Conservation (phyloP, 306 rosid genomes). For the Cercis canadensis region DNA sequence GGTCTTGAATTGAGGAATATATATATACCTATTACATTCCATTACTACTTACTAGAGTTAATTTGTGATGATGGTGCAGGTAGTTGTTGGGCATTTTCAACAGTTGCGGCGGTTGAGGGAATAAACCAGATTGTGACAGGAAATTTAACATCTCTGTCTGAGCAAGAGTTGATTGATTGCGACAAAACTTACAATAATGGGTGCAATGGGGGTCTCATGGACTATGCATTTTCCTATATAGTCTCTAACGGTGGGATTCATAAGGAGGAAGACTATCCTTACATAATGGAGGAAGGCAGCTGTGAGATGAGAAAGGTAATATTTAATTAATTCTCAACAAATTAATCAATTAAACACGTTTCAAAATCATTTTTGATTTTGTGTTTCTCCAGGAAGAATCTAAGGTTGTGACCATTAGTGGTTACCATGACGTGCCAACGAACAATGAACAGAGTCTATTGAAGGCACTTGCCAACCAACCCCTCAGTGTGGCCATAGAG, state of each 20-base stretch:
- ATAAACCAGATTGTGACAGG: slow-evolving; percentile 69
- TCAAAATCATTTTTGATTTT: too few species aligned
- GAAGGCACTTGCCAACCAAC: slow-evolving; percentile 91
- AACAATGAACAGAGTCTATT: slow-evolving; percentile 76
- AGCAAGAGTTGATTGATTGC: slow-evolving; percentile 73
- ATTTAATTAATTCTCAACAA: too few species aligned
- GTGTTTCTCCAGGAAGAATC: slow-evolving; percentile 73
- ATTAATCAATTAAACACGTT: too few species aligned
- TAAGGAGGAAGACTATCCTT: slow-evolving; percentile 75
- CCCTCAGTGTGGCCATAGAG: slow-evolving; percentile 86
- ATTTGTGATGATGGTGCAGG: slow-evolving; percentile 43
- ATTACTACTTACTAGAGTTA: too few species aligned
- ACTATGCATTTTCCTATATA: slow-evolving; percentile 67
- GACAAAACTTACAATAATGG: slow-evolving; percentile 70
- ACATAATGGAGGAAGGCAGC: slow-evolving; percentile 84
- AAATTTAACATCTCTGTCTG: slow-evolving; percentile 63
- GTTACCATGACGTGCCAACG: slow-evolving; percentile 83
- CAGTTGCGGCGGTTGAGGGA: slow-evolving; percentile 74
- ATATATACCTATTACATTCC: too few species aligned
- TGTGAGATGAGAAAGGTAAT: slow-evolving; percentile 76
- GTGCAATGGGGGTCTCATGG: slow-evolving; percentile 82
- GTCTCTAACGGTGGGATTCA: slow-evolving; percentile 62
- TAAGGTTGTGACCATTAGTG: slow-evolving; percentile 68
- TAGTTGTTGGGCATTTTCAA: slow-evolving; percentile 85
- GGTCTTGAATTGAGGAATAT: too few species aligned